Conservation (phyloP, 495 filamentous ascomycete genomes). For the Neurospora africana region DNA sequence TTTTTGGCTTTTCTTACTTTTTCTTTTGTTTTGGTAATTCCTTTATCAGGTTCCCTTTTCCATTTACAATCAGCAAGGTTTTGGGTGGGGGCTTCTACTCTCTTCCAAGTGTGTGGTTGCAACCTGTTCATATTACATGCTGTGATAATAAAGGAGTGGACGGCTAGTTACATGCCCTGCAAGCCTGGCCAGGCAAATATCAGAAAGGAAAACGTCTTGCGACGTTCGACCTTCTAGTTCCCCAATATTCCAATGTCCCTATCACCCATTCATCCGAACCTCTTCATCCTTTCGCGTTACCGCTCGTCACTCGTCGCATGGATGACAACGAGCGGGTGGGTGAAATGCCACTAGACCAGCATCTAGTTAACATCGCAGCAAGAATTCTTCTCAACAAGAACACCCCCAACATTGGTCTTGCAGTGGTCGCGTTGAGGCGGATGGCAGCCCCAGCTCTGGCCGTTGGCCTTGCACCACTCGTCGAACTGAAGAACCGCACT, state of each 20-base stretch:
- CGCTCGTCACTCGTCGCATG: not conserved
- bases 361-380: not conserved
- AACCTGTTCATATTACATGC: not conserved
- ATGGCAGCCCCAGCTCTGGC: constrained; percentile 2
- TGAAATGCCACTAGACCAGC: not conserved
- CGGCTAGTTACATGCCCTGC: not conserved
- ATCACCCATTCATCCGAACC: not conserved
- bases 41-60: not conserved
- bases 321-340: not conserved
- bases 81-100: fast-evolving
- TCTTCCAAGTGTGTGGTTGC: not conserved
- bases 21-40: not conserved
- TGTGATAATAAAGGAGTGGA: not conserved
- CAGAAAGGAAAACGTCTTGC: not conserved
- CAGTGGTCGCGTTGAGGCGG: not conserved
- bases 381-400: not conserved
- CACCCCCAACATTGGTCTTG: not conserved
- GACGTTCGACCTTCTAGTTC: not conserved
- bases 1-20: not conserved
- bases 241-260: not conserved
- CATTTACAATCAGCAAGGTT: not conserved
- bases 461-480: constrained; percentile 1
- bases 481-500: not conserved
- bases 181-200: not conserved
- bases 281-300: not conserved